Conservation (phyloP, 1,284 basidiomycete genomes). For the Ustilago nuda region DNA sequence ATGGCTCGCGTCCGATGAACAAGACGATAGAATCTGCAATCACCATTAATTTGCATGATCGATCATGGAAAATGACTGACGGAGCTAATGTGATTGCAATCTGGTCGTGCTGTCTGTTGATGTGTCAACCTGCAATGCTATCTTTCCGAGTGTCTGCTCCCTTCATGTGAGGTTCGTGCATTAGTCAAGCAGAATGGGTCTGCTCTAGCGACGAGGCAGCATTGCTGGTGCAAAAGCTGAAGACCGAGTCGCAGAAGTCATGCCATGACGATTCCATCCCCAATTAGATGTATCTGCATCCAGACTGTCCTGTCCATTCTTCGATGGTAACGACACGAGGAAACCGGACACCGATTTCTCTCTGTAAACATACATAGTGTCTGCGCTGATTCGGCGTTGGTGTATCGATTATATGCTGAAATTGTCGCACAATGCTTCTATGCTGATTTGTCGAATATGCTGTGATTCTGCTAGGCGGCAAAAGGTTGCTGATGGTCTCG, state of each 20-base stretch:
- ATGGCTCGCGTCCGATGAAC: too few relatives aligned
- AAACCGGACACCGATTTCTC: too few relatives aligned
- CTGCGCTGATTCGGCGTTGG: neutral
- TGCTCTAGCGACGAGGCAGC: neutral
- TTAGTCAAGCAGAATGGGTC: neutral
- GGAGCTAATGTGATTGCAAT: neutral
- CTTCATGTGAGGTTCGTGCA: neutral
- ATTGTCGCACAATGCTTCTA: constrained; percentile 3
- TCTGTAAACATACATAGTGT: neutral
- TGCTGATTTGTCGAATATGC: neutral
- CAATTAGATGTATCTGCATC: neutral
- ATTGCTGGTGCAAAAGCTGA: neutral
- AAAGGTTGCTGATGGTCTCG: constrained; percentile 3
- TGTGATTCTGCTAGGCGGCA: constrained; percentile 3
- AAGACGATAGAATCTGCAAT: too few relatives aligned
- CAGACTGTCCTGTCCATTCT: neutral
- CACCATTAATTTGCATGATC: too few relatives aligned
- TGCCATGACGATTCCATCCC: neutral
- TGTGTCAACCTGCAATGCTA: neutral
- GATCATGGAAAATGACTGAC: too few relatives aligned
- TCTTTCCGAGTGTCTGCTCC: neutral
- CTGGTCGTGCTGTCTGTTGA: neutral
- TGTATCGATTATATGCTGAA: neutral
- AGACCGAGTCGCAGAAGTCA: neutral
- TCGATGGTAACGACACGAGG: neutral